Percentiles rank a stretch among this genome's conserved stretches.
phyloP scores from a whole-genome alignment of 805 yeast genomes.

The Metschnikowia lachancei region DNA sequence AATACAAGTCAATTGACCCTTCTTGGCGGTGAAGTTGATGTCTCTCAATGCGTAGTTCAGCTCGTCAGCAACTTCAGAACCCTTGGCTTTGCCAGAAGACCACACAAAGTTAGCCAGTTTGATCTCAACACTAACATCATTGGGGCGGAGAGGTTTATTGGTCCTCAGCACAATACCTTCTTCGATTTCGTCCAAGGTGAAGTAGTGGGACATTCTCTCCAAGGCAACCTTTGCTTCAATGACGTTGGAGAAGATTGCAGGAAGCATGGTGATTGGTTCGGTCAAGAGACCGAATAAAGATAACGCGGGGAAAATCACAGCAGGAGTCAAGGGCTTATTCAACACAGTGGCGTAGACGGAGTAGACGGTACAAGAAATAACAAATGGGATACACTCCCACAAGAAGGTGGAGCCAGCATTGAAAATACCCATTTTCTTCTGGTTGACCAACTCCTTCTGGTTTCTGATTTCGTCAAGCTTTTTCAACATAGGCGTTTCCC shows the following conservation, averaged over 20 bases:
- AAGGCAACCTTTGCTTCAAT: conserved; percentile 35
- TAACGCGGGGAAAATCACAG: conserved; percentile 41
- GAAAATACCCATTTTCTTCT: conserved; percentile 43
- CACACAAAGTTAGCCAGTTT: conserved; percentile 55
- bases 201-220: conserved; percentile 32
- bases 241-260: conserved; percentile 28
- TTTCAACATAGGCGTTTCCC: conserved; percentile 64
- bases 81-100: conserved; percentile 27
- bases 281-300: conserved; percentile 36
- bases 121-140: conserved; percentile 38
- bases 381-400: conserved; percentile 41
- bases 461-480: conserved; percentile 55
- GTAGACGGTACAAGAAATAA: conserved; percentile 35
- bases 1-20: conserved; percentile 55
- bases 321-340: conserved; percentile 32
- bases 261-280: conserved; percentile 35
- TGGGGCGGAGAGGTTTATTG: conserved; percentile 17
- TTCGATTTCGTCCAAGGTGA: conserved; percentile 35
- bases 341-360: conserved; percentile 25
- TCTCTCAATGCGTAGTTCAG: conserved; percentile 43
- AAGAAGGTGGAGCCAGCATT: conserved; percentile 33
- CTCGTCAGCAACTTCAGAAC: conserved; percentile 37
- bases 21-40: conserved; percentile 48
- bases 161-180: conserved; percentile 24
- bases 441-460: conserved; percentile 52